Evolutionary conservation across 163 green algal genomes (phyloP).

Genomic region (Volvox carteri): DNA sequence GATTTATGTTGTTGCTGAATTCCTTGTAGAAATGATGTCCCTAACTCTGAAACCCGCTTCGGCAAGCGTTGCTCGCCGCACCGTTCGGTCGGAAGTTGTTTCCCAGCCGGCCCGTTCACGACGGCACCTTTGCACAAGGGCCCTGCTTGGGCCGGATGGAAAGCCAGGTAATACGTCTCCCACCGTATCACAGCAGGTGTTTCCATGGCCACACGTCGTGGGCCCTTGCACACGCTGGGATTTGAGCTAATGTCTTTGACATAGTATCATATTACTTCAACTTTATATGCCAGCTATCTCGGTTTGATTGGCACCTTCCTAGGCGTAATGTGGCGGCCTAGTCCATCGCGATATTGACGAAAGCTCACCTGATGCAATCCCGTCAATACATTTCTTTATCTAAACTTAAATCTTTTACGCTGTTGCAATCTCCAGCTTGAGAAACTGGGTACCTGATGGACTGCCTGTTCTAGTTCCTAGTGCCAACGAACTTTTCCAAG

Average conservation of each 20-base stretch:
- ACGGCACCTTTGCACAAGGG: not conserved
- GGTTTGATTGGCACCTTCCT: not conserved
- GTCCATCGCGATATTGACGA: not conserved
- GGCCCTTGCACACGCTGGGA: not conserved
- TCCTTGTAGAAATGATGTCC: slow-evolving; percentile 6
- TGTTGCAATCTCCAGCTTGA: too few species aligned
- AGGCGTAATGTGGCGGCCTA: not conserved
- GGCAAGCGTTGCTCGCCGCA: not conserved
- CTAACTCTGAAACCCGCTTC: slow-evolving; percentile 19
- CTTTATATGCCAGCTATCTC: not conserved
- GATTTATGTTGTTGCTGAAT: not conserved
- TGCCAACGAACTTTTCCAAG: not conserved
- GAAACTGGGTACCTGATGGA: too few species aligned
- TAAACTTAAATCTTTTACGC: too few species aligned
- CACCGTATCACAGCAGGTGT: not conserved
- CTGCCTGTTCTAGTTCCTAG: not conserved
- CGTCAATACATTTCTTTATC: not conserved
- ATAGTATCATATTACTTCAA: not conserved
- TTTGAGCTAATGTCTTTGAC: not conserved
- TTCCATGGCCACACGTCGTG: not conserved
- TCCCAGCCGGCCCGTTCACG: not conserved
- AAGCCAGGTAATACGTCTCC: slow-evolving; percentile 29
- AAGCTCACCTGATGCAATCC: not conserved
- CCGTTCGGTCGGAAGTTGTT: not conserved
- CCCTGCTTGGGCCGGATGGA: slow-evolving; percentile 47